Evolutionary conservation across 1,284 basidiomycete species (phyloP), one percentile per base, ranked within the genome.

Genomic region (Takashimella koratensis): DNA sequence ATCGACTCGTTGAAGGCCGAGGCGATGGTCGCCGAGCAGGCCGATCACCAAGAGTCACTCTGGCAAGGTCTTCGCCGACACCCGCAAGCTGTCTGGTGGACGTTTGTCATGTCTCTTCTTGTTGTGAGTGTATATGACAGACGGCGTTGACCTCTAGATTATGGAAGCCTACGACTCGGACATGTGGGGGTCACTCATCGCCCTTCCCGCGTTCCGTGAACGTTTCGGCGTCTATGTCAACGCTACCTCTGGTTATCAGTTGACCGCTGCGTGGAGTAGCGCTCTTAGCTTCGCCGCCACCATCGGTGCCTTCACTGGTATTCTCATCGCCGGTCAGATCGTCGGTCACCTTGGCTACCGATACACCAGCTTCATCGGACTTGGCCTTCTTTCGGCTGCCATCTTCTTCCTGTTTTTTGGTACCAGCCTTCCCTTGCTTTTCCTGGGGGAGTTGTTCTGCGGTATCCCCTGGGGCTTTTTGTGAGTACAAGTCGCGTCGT

Each of bases 271-370:
- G 46, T 70, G 68, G 68, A 66, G 68, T 48, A 58, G 58, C 2
- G 66, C 67, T 22, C 56, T 70, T 16, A 54, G 57, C 20, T 45
- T 59, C 46, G 51, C 59, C 8, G 68, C 64, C 16, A 65, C 62
- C 43, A 49, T 67, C 24, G 68, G 68, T 26, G 67, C 68, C 11
- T 53, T 71, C 12, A 63, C 71, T 43, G 71, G 71, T 46, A 66
- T 71, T 36, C 70, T 70, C 55, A 51, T 68, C 40, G 66, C 66
- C 44, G 68, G 67, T 20, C 71, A 69, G 19, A 50, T 72, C 21
- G 60, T 65, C 19, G 60, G 54, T 47, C 43, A 53, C 21, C 43
- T 67, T 52, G 67, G 67, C 16, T 67, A 68, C 52, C 62, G 65
- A 42, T 68, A 63, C 63, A 60, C 42, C 6, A 22, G 8, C 8